Evolutionary conservation across 2,329 filamentous ascomycete species (phyloP), one percentile per base, ranked within the genome.

Genomic region (Fonsecaea monophora): DNA sequence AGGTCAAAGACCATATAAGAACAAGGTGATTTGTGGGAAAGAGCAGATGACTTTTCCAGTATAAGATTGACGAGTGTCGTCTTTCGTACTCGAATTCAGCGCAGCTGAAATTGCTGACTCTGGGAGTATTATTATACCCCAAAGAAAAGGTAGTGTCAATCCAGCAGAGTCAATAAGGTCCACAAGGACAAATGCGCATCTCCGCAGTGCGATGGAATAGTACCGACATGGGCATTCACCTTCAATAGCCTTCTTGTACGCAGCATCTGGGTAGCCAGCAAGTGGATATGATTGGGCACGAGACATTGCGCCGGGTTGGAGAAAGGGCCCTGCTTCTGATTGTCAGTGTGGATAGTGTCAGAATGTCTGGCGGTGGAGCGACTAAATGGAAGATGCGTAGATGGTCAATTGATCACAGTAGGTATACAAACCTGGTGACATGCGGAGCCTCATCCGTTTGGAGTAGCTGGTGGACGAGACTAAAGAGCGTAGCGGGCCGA

Each of bases 281-380:
- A 18, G 15, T 37, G 10, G 53, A 37, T 37, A 15, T 35, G 30
- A 55, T 37, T 37, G 34, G 53, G 53, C 9, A 55, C 12, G 3
- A 35, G 3, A 34, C 25, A 35, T 10, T 55, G 53, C 30, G 12
- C 57, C 57, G 37, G 32, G 30, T 42, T 60, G 57, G 42, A 60
- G 40, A 53, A 37, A 25, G 4, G 3, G n/a, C 34, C 42, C 32
- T 50, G 12, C 34, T 48, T 18, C 15, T 53, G 57, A 32, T 15
- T 32, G 40, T 60, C 25, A 50, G 32, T 10, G 42, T 40, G 34
- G 15, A 53, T 34, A 21, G 25, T 30, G 30, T 60, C 42, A 45
- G 42, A 15, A 18, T 15, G n/a, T 35, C 25, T 34, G 42, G 6
- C 30, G 4, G 25, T 53, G 30, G 42, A 38, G 25, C 13, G 3